Evolutionary conservation across 768 basidiomycete genomes (phyloP).

Genomic region (Lactarius akahatsu): DNA sequence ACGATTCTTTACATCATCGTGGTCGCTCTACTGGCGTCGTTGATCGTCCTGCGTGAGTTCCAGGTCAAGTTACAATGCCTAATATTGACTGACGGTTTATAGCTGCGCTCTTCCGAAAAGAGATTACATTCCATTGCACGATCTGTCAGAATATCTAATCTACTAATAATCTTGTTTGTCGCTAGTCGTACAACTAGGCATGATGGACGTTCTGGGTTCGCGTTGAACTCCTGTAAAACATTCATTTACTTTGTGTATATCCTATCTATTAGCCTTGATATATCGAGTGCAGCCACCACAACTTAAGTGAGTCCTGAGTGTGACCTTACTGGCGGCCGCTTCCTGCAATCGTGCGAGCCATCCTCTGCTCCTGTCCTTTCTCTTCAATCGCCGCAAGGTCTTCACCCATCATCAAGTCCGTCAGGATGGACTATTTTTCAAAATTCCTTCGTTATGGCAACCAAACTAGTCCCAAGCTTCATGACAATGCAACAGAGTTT

Average conservation of each 20-base stretch:
- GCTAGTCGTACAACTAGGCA: slow-evolving; percentile 24
- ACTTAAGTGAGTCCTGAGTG: neutral
- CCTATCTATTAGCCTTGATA: neutral
- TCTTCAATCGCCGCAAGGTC: neutral
- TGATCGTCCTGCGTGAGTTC: slow-evolving; percentile 78
- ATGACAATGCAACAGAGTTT: slow-evolving; percentile 74
- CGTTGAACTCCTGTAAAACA: slow-evolving; percentile 23
- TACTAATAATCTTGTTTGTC: slow-evolving; percentile 27
- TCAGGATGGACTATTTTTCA: slow-evolving; percentile 78
- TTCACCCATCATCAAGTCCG: slow-evolving; percentile 4
- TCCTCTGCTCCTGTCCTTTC: neutral
- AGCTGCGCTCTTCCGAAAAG: slow-evolving; percentile 82
- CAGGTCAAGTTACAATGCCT: slow-evolving; percentile 14
- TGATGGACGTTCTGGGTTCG: slow-evolving; percentile 13
- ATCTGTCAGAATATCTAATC: slow-evolving; percentile 84
- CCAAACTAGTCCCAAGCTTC: slow-evolving; percentile 49
- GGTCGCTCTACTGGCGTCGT: slow-evolving; percentile 72
- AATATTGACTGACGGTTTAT: slow-evolving; percentile 29
- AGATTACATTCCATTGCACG: slow-evolving; percentile 74
- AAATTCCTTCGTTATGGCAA: slow-evolving; percentile 61
- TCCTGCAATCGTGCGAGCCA: no score
- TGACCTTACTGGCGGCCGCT: neutral
- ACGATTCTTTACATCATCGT: slow-evolving; percentile 78
- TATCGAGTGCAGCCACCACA: neutral
- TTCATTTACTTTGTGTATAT: slow-evolving; percentile 26